A percentile compares a stretch with the other conserved stretches of the same genome.
phyloP scores from a whole-genome alignment of 805 yeast genomes.

The Lipomyces sp. region DNA sequence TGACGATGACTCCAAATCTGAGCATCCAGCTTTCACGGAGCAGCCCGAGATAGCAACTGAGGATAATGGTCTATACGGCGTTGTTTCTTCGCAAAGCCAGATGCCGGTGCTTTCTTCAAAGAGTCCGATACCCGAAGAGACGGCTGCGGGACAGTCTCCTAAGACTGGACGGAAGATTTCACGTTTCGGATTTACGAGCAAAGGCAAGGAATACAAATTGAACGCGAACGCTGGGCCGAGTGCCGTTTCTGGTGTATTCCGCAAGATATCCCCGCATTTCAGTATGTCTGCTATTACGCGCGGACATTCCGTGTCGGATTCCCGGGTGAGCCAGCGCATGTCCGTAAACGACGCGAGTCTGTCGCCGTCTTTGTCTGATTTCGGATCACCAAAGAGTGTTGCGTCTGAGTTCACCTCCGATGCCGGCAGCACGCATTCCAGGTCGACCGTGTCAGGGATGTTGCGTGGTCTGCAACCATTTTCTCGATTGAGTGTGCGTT shows the following conservation, averaged over 20 bases:
- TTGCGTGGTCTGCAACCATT: too few relatives aligned
- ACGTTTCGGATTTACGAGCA: conserved; percentile 9
- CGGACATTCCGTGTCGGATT: conserved; percentile 1
- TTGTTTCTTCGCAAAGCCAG: too few relatives aligned
- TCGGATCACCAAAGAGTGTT: conserved; percentile 4
- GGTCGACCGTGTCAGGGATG: too few relatives aligned
- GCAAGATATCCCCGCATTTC: conserved; percentile 14
- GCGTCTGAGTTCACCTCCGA: conserved; percentile 8
- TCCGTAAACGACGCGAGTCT: conserved; percentile 6
- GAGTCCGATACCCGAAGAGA: too few relatives aligned
- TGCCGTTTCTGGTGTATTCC: conserved; percentile 8
- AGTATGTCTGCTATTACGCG: background rate
- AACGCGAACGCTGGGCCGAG: conserved; percentile 1
- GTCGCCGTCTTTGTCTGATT: conserved; percentile 19
- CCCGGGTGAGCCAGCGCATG: conserved; percentile 7
- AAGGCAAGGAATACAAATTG: conserved; percentile 5
- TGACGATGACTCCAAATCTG: too few relatives aligned
- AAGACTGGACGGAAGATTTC: conserved; percentile 3
- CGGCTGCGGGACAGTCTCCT: background rate
- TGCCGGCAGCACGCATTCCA: too few relatives aligned
- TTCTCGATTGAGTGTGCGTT: background rate
- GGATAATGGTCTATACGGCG: too few relatives aligned
- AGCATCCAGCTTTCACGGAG: too few relatives aligned
- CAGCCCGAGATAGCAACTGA: too few relatives aligned
- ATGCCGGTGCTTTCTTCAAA: background rate